Base-by-base conservation (phyloP, 2,329 filamentous ascomycete species). In the Alternaria sp. region DNA sequence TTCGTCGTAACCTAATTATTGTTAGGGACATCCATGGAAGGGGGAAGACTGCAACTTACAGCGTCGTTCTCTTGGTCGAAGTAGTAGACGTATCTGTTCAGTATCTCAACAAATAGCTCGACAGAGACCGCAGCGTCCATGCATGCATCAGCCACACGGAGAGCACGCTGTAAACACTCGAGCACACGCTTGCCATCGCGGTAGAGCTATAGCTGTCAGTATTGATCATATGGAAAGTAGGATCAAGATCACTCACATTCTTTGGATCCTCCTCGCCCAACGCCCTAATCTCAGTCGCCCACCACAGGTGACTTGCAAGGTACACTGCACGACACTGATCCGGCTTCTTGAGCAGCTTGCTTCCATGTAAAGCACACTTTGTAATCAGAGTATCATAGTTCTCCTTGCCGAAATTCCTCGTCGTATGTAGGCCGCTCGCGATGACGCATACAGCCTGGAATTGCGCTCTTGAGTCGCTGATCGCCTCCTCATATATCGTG, bases 31-130 rank as follows among this genome's bases (percentile, higher is more conserved):
- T 39, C 42, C 34, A 23, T 23, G 13, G 31, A 29, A 51, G 14
- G 23, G 24, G 39, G 21, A 26, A 33, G 2, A 24, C 10, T 5
- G 29, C 7, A 17, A 78, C 84, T 79, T 78, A 86, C 95, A 66
- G 93, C 93, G 80, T 99, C 95, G 79, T 99, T 99, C 76, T 97
- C 92, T 78, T 99, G 94, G 78, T 99, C 95, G 81, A 97, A 99
- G 82, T 98, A 99, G 79, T 99, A 99, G 52, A 98, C 93, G 76
- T 99, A 99, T 78, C 95, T 88, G 78, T 99, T 97, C 55, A 99
- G 82, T 63, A 99, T 99, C 80, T 99, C 95, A 56, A 99, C 94
- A 79, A 99, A 99, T 48, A 99, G 85, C 80, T 99, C 96, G 45
- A 99, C 95, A 3, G 93, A 97, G 4, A 97, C 93, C 6, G 93